A percentile compares a stretch with the other conserved stretches of the same genome.
Conservation (phyloP, 345 rosid genomes). For the Arabidopsis suecica region DNA sequence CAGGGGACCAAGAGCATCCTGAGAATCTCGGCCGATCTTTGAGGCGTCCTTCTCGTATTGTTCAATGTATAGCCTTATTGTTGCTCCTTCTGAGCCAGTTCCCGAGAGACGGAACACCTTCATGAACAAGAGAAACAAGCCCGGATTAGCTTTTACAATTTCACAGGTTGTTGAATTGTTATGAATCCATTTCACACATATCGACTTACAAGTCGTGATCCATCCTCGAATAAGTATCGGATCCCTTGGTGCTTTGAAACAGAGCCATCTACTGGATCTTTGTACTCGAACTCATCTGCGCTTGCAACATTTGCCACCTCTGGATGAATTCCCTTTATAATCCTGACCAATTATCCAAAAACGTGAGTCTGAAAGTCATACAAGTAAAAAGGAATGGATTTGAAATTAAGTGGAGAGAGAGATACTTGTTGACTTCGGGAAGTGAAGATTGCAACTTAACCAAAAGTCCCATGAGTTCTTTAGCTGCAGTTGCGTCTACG, state of each 20-base stretch:
- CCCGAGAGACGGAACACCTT: slow-evolving; percentile 94
- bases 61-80: slow-evolving; percentile 90
- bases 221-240: slow-evolving; percentile 91
- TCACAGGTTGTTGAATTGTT: background rate
- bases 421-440: slow-evolving; percentile 68
- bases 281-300: slow-evolving; percentile 93
- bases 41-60: slow-evolving; percentile 85
- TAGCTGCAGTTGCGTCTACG: slow-evolving; percentile 86
- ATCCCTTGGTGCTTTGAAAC: slow-evolving; percentile 91
- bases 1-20: slow-evolving; percentile 81
- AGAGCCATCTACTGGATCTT: slow-evolving; percentile 96
- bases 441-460: slow-evolving; percentile 79
- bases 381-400: background rate
- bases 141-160: background rate
- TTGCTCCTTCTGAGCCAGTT: slow-evolving; percentile 96
- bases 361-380: background rate
- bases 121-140: background rate
- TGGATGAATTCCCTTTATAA: slow-evolving; percentile 60
- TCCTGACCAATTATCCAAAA: slow-evolving; percentile 47
- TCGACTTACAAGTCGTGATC: slow-evolving; percentile 77
- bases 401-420: background rate
- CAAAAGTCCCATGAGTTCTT: slow-evolving; percentile 78
- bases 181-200: background rate
- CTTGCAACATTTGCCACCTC: slow-evolving; percentile 70
- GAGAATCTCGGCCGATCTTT: slow-evolving; percentile 77